Base-by-base conservation (phyloP, 176 grass and related monocot species). In the Avena sativa region DNA sequence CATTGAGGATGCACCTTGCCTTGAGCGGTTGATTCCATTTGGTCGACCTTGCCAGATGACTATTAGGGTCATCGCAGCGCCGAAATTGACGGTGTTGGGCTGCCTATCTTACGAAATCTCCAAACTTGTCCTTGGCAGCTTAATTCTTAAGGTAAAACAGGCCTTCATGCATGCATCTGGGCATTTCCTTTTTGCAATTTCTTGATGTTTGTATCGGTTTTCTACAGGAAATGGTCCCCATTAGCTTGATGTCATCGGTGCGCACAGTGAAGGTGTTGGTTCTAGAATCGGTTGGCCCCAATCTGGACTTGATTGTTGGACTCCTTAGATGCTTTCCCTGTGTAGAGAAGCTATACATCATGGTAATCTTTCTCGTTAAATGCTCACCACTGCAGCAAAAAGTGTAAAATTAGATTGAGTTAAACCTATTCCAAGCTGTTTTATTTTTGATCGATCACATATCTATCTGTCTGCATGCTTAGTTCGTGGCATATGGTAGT, bases 301-400 rank as follows among this genome's bases (percentile, higher is more conserved):
- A 80, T 86, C 65, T 86, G 52, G 76, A 79, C 9, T 2, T 23
- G 0, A 3, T 86, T 72, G 2, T 85, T 55, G 60, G 19, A 76
- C 38, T 85, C 1, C 59, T 85, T 7, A 67, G 64, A 36, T 85
- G 83, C 2, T 85, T 85, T 23, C 83, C 83, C 20, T 85, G 52
- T 19, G 5, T 71, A 1, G 65, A 86, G 65, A 71, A 61, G 8
- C 12, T 86, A 6, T 80, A 80, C 55, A 72, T 86, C 17, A 1
- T 1, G 6, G 85, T 80, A 30, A 49, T 5, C 1, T 43, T 47
- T 72, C 3, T 13, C 47, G 7, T 20, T 71, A 72, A 20, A 71
- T 73, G 10, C 48, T 23, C 47, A 73, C 0, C 0, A 23, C 20
- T 73, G 8, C 40, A 73, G 40, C 8, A 40, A 40, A 69, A 71